Percentiles rank a stretch among this genome's conserved stretches.
Conservation (phyloP, 805 yeast species). For the Kuraishia floccosa region DNA sequence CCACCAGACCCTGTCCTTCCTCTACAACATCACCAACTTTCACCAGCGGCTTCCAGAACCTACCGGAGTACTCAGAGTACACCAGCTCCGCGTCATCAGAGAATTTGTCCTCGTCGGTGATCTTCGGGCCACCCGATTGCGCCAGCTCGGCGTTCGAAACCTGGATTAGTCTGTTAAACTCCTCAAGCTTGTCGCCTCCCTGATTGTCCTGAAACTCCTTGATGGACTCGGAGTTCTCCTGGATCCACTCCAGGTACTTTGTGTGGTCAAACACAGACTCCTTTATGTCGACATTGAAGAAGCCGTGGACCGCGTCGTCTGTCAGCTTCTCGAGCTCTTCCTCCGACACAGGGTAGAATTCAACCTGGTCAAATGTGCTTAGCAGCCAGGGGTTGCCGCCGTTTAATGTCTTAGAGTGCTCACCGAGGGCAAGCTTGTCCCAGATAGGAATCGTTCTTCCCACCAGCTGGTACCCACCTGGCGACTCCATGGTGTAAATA, state of each 20-base stretch:
- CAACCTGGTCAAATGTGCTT: conserved; percentile 88
- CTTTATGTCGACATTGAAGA: conserved; percentile 60
- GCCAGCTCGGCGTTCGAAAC: conserved; percentile 67
- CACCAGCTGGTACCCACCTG: conserved; percentile 96
- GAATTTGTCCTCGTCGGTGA: conserved; percentile 39
- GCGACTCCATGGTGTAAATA: conserved; percentile 95
- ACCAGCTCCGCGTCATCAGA: conserved; percentile 76
- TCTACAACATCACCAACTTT: conserved; percentile 65
- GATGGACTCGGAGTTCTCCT: conserved; percentile 62
- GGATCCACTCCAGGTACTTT: conserved; percentile 69
- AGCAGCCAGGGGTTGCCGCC: conserved; percentile 75
- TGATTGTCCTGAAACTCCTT: conserved; percentile 54
- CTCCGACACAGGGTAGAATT: conserved; percentile 86
- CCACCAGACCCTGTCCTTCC: conserved; percentile 70
- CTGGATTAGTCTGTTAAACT: conserved; percentile 76
- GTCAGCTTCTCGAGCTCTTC: conserved; percentile 62
- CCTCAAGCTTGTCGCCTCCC: conserved; percentile 74
- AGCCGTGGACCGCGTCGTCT: conserved; percentile 73
- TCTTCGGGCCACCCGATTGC: conserved; percentile 33
- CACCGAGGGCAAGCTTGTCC: conserved; percentile 83
- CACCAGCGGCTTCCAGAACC: conserved; percentile 91
- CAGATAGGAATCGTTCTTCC: conserved; percentile 97
- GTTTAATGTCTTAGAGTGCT: conserved; percentile 35
- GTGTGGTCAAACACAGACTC: conserved; percentile 78
- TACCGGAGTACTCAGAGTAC: conserved; percentile 92